A percentile compares a stretch with the other conserved stretches of the same genome.
These are phyloP conservation scores for Ceratobasidium sp. DNA, from an alignment of 1,284 basidiomycete species.

Conservation along the genomic window DNA sequence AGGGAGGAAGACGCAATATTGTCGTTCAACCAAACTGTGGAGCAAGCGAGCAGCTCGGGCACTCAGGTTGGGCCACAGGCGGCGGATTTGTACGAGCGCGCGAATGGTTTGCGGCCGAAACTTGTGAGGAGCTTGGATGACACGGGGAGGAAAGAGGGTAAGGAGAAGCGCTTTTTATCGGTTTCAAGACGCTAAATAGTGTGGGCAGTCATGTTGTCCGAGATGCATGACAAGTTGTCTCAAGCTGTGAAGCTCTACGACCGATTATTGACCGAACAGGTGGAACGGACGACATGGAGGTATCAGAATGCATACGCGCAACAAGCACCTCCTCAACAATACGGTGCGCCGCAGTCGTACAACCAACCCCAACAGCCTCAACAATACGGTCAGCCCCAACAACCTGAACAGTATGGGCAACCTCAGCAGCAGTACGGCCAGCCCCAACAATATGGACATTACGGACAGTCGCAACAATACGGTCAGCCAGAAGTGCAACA, in stretches of 20 bases:
- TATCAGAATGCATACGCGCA: conserved; percentile 43
- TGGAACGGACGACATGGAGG: conserved; percentile 72
- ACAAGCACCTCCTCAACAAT: conserved; percentile 39
- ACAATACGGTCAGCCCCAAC: conserved; percentile 41
- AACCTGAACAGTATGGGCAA: conserved; percentile 38
- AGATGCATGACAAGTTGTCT: conserved; percentile 93
- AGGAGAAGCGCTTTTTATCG: conserved; percentile 49
- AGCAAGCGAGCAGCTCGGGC: conserved; percentile 80
- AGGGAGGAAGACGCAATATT: conserved; percentile 83
- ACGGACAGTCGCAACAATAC: not conserved
- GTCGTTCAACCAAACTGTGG: conserved; percentile 87
- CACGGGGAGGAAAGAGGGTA: conserved; percentile 83
- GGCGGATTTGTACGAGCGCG: conserved; percentile 83
- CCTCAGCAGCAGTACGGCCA: conserved; percentile 39
- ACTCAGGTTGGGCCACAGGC: conserved; percentile 46
- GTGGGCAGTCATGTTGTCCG: conserved; percentile 74
- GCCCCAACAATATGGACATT: not conserved
- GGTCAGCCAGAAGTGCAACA: conserved; percentile 5
- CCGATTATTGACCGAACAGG: conserved; percentile 82
- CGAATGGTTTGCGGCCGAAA: conserved; percentile 80
- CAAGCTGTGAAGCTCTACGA: conserved; percentile 92
- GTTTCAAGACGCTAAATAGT: not conserved
- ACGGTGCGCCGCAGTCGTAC: conserved; percentile 50
- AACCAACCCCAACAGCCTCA: conserved; percentile 37
- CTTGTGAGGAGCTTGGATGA: conserved; percentile 86